phyloP scores from a whole-genome alignment of 129 eudicot species.

The Pulicaria dysenterica region DNA sequence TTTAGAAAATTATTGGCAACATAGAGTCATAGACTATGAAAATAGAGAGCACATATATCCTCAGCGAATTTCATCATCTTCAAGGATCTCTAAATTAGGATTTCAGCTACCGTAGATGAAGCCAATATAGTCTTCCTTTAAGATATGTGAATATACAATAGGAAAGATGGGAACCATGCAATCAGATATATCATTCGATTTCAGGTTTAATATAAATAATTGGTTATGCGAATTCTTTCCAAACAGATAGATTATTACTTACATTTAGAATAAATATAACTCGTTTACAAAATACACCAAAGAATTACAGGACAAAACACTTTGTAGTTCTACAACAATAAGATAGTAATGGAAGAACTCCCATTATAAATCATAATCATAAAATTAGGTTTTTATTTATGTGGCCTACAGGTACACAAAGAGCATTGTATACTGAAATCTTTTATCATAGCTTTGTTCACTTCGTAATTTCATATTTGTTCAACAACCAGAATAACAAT shows the following conservation, averaged over 20 bases:
- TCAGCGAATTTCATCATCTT: neutral
- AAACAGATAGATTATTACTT: neutral
- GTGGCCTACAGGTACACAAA: neutral
- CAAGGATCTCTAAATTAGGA: neutral
- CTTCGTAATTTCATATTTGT: neutral
- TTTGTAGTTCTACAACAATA: neutral
- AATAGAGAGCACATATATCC: neutral
- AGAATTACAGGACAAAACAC: neutral
- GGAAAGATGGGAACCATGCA: too few relatives aligned
- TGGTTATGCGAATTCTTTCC: neutral
- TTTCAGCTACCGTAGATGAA: neutral
- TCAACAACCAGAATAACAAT: neutral
- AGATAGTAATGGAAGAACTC: neutral
- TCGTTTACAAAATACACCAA: neutral
- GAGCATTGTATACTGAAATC: neutral
- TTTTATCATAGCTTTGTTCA: neutral
- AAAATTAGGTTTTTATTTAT: constrained; percentile 4
- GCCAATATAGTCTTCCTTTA: neutral
- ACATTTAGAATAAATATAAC: neutral
- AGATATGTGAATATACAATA: too few relatives aligned
- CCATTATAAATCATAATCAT: neutral
- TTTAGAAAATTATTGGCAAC: neutral
- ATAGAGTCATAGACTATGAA: neutral
- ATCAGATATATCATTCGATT: neutral
- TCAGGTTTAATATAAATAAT: neutral